Evolutionary conservation across 257 asterid genomes (phyloP).

Genomic region (Datura wrightii): DNA sequence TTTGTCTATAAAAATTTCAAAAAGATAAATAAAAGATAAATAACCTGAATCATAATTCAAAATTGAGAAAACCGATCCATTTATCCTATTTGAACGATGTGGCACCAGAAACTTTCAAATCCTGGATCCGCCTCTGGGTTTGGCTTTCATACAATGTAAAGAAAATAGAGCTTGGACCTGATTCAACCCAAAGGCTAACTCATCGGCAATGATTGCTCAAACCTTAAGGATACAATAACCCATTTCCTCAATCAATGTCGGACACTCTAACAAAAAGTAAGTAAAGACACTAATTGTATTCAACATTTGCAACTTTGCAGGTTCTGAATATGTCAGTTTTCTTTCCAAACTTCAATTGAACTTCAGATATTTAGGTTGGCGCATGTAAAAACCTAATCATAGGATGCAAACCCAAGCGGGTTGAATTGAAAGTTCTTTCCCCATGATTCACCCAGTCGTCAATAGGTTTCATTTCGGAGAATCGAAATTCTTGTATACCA

Average conservation of each 20-base stretch:
- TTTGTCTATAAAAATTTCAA: too few species aligned
- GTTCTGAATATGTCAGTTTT: background rate
- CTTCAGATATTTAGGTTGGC: constrained; percentile 17
- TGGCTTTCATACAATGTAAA: background rate
- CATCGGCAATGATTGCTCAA: constrained; percentile 7
- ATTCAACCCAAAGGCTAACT: background rate
- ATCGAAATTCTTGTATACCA: constrained; percentile 12
- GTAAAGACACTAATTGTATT: too few species aligned
- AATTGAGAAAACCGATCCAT: too few species aligned
- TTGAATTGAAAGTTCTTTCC: constrained; percentile 17
- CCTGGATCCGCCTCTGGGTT: background rate
- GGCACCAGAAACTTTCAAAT: too few species aligned
- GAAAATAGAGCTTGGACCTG: background rate
- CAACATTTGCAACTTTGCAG: background rate
- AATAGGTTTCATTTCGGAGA: constrained; percentile 6
- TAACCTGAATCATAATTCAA: too few species aligned
- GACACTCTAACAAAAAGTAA: constrained; percentile 1
- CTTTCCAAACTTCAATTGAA: constrained; percentile 25
- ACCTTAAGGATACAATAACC: background rate
- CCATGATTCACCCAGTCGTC: background rate
- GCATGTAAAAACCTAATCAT: constrained; percentile 4
- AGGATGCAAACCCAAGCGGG: background rate
- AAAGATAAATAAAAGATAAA: too few species aligned
- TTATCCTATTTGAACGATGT: too few species aligned
- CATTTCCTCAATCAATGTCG: background rate